These are phyloP conservation scores for Phytophthora pini DNA, from an alignment of 352 stramenopile species.

Conservation along the genomic window DNA sequence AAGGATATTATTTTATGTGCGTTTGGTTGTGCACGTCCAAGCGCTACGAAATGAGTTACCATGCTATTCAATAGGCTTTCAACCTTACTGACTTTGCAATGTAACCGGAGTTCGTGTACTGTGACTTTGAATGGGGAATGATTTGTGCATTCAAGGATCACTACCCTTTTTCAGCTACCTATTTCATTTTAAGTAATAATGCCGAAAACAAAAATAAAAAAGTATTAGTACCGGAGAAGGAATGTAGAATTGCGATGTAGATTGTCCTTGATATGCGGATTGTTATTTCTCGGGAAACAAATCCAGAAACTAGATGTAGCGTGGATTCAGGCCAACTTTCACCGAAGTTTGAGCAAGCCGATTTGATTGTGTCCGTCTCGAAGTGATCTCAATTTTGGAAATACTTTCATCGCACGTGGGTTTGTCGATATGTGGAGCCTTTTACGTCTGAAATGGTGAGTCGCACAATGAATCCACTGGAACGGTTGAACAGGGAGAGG, in stretches of 20 bases:
- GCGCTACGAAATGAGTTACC: constrained; percentile 15
- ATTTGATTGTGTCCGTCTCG: too few species aligned
- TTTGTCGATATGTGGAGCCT: neutral
- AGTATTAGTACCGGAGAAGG: too few species aligned
- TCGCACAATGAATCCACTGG: constrained; percentile 25
- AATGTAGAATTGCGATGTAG: too few species aligned
- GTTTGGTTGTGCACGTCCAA: constrained; percentile 11
- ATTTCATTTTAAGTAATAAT: constrained; percentile 17
- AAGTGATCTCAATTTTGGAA: too few species aligned
- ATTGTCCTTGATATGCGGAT: too few species aligned
- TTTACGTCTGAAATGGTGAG: neutral
- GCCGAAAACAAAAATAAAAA: too few species aligned
- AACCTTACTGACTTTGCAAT: constrained; percentile 3
- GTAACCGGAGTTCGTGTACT: constrained; percentile 3
- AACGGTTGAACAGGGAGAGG: constrained; percentile 32
- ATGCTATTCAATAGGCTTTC: constrained; percentile 12
- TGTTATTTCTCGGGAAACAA: too few species aligned
- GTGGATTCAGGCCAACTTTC: too few species aligned
- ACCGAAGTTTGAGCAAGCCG: too few species aligned
- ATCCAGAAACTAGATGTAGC: too few species aligned
- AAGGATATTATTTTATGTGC: constrained; percentile 2
- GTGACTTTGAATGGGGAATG: constrained; percentile 23
- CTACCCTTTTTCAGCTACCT: constrained; percentile 10
- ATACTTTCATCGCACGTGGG: too few species aligned
- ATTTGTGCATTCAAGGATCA: constrained; percentile 17